Base-by-base conservation (phyloP, 2,329 filamentous ascomycete species). In the Botrytis medusae region DNA sequence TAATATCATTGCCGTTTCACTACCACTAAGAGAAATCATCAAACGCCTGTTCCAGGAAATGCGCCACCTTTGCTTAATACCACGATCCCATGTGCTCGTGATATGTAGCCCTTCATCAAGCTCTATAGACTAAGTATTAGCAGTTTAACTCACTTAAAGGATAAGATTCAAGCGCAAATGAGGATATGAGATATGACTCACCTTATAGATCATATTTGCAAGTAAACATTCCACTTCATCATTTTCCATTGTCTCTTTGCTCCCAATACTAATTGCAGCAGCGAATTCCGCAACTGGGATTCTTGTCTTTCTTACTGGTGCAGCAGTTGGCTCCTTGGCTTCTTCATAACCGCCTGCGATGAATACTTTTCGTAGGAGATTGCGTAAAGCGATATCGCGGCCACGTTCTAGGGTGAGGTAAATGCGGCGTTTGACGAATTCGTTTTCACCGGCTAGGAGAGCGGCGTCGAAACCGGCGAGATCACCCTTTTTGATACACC, bases 131-230 rank as follows among this genome's bases (percentile, higher is more conserved):
- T 61, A 25, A 73, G 12, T 29, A 10, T 73, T 63, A 73, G 62
- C 57, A n/a, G 54, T 1, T 37, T 42, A 48, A 54, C n/a, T 65
- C 42, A 18, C 22, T 12, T 14, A 48, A 25, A 48, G 32, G 48
- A 59, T 40, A 68, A 73, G 59, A 59, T 62, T 22, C 46, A 4
- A 2, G 9, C 44, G 42, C n/a, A 46, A 34, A 20, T 44, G 34
- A 42, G 40, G 9, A 54, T 65, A 63, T 61, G 14, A 73, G 65
- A 65, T 59, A 65, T 20, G 12, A 83, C 85, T 74, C 83, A 97
- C 95, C 90, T 98, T 99, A 86, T 98, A 99, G 75, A 99, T 97
- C 88, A 98, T 93, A 81, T 98, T 98, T 42, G 96, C 94, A 79
- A 99, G 81, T 78, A 98, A 84, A 82, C 96, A 99, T 83, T 99